Base-by-base conservation (phyloP, 495 filamentous ascomycete genomes). In the Penicilliopsis zonata region DNA sequence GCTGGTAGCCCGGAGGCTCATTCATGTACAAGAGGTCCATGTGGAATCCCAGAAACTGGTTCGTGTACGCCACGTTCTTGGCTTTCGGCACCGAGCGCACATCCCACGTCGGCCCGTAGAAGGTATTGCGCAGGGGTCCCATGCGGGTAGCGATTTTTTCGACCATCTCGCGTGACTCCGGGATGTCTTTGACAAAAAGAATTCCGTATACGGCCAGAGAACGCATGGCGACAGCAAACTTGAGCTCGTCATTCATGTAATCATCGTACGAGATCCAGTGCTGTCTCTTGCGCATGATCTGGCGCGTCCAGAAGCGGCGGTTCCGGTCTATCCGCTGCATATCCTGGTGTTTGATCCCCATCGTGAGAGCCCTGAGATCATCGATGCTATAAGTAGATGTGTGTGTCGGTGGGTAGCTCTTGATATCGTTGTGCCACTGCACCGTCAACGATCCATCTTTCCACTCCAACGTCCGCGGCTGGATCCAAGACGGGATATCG, bases 21-120 rank as follows among this genome's bases (percentile, higher is more conserved):
- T 67, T 58, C 63, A 88, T 79, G 62, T 96, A 96, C 48, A 93
- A 67, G 17, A 94, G 69, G 46, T 96, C 88, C 78, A 93, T 88
- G 54, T 96, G 88, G 22, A 90, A 72, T 12, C 80, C 82, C 1
- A 94, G 73, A 42, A 73, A 73, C 26, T 75, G 61, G 47, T 61
- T 73, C 3, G 87, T 94, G 58, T 96, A 94, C 9, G 88, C 88
- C 5, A 96, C 76, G 43, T 96, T 96, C 49, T 83, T 84, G 24
- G 86, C 81, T 27, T 77, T 40, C 2, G 80, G 74, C 19, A 86
- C 75, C 6, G 67, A 77, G 33, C 67, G 72, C 16, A 96, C 87
- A 55, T 94, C 83, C 81, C 84, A 94, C 1, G 85, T 94, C 26
- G 56, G 52, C 19, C 88, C 88, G 56, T 94, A 94, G 49, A 96